A percentile compares a stretch with the other conserved stretches of the same genome.
phyloP scores from a whole-genome alignment of 1,284 basidiomycete genomes.

The Phellopilus nigrolimitatus region DNA sequence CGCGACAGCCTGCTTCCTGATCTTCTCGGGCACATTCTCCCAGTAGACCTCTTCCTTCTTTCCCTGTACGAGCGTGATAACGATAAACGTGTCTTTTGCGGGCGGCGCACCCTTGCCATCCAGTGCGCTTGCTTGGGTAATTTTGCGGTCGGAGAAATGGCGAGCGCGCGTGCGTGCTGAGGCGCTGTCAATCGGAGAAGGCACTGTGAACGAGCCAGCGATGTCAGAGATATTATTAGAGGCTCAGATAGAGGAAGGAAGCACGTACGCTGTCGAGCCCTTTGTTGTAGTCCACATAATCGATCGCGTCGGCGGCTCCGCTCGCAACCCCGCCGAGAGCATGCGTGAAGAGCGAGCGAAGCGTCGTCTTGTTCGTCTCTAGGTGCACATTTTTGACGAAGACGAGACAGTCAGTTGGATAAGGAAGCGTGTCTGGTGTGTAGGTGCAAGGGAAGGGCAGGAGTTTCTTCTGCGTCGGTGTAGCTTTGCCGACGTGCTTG shows the following conservation, averaged over 20 bases:
- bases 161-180: conserved; percentile 39
- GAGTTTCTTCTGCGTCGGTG: not conserved
- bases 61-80: conserved; percentile 53
- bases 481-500: not conserved
- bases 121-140: conserved; percentile 44
- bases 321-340: conserved; percentile 31
- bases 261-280: conserved; percentile 63
- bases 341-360: conserved; percentile 53
- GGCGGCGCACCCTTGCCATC: conserved; percentile 37
- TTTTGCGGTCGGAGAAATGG: conserved; percentile 38
- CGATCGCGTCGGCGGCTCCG: conserved; percentile 36
- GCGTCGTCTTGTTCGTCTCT: conserved; percentile 71
- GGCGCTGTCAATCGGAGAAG: conserved; percentile 63
- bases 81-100: conserved; percentile 29
- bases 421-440: conserved; percentile 28
- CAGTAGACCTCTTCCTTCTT: conserved; percentile 69
- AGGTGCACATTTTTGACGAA: conserved; percentile 65
- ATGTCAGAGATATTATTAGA: not conserved
- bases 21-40: conserved; percentile 70
- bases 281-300: conserved; percentile 75
- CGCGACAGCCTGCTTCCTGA: conserved; percentile 55
- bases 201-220: conserved; percentile 41
- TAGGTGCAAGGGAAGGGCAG: not conserved
- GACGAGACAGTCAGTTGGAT: conserved; percentile 60
- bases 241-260: not conserved